Conservation (phyloP, 1,139 yeast species). For the Taiozyma sp. region DNA sequence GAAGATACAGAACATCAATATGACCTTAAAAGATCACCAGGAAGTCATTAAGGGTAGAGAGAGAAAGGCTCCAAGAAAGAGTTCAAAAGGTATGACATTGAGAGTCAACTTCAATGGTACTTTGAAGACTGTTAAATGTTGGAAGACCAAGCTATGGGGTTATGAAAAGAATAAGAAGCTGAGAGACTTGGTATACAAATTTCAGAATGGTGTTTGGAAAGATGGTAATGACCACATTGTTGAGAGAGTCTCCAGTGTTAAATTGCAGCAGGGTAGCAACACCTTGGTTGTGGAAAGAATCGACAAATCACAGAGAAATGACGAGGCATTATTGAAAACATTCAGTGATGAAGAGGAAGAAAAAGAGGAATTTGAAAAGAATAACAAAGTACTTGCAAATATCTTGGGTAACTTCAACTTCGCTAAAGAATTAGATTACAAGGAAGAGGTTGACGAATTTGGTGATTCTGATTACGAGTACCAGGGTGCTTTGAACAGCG, state of each 20-base stretch:
- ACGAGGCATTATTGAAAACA: conserved; percentile 10
- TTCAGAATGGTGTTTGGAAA: conserved; percentile 68
- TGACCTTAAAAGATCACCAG: conserved; percentile 35
- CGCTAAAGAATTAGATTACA: conserved; percentile 54
- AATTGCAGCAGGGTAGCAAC: conserved; percentile 19
- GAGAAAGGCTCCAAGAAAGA: conserved; percentile 50
- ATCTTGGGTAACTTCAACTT: conserved; percentile 52
- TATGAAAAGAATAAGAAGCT: conserved; percentile 59
- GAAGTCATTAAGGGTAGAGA: conserved; percentile 60
- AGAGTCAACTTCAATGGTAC: conserved; percentile 62
- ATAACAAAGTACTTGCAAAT: conserved; percentile 46
- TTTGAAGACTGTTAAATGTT: conserved; percentile 51
- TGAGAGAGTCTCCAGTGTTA: conserved; percentile 42
- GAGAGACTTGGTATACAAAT: conserved; percentile 60
- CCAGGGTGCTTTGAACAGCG: conserved; percentile 32
- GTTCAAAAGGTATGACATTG: conserved; percentile 53
- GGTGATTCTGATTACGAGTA: conserved; percentile 47
- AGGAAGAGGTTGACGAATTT: conserved; percentile 37
- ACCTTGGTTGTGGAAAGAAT: conserved; percentile 16
- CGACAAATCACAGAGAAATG: conserved; percentile 23
- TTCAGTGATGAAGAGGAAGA: conserved; percentile 26
- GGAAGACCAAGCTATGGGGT: conserved; percentile 88
- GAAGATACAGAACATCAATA: conserved; percentile 38
- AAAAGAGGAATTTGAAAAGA: conserved; percentile 32
- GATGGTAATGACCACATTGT: conserved; percentile 80